Base-by-base conservation (phyloP, 1,284 basidiomycete species). In the Heliocybe sulcata region DNA sequence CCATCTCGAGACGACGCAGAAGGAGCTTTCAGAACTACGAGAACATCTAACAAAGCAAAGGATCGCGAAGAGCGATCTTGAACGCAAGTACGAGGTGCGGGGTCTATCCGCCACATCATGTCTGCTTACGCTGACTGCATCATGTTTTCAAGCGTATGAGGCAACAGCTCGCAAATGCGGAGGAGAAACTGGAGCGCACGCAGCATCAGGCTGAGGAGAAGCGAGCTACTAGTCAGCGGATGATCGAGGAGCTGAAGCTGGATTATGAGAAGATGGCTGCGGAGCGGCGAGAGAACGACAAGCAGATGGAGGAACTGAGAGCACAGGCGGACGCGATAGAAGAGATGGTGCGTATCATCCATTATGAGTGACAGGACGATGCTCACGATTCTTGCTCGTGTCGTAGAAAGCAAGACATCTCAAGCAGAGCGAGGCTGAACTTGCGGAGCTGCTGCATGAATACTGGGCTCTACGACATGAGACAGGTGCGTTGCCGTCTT, bases 401-500 rank as follows among this genome's bases (percentile, higher is more conserved):
- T 25, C 22, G 10, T 33, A 92, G 85, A 91, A 90, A 79, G 72
- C 77, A 3, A 85, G 86, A 48, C 89, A 90, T 63, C 68, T 90
- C 54, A 81, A 79, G 63, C 76, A 76, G 57, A 89, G 85, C 61
- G 88, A 92, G 66, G 69, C 68, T 2, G 89, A 92, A 66, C 71
- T 94, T 22, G 85, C 84, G 62, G 85, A 86, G 54, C 73, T 94
- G n/a, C 71, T 93, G 45, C 71, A 80, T 16, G 88, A 90, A 64
- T 93, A 93, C 64, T 91, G 87, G 85, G 82, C 79, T 55, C 73
- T 93, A 57, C 76, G 90, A 52, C 83, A 88, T 63, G 83, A 86
- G 64, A 86, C 89, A 59, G 88, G 91, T 90, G 65, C 60, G 73
- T 67, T 14, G 9, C 10, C 20, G 3, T 31, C n/a, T n/a, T n/a